A percentile compares a stretch with the other conserved stretches of the same genome.
Conservation (phyloP, 31 red algal genomes). For the Endocladia muricata region DNA sequence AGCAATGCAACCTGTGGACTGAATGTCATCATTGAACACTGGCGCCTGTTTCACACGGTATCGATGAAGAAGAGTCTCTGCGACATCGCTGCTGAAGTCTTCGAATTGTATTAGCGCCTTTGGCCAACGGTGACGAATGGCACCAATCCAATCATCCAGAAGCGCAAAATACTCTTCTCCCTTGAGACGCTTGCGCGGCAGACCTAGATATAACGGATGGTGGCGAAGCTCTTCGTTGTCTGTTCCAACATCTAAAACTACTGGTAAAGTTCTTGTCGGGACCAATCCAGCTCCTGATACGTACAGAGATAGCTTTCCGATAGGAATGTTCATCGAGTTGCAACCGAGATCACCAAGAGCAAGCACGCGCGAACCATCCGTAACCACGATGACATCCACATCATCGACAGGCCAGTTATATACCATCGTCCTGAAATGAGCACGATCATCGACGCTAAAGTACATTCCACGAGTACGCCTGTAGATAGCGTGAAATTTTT, state of each 20-base stretch:
- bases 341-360: slow-evolving; percentile 87
- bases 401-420: slow-evolving; percentile 79
- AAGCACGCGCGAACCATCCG: slow-evolving; percentile 83
- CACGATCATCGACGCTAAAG: slow-evolving; percentile 60
- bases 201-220: slow-evolving; percentile 79
- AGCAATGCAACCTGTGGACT: slow-evolving; percentile 77
- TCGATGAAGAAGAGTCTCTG: slow-evolving; percentile 52
- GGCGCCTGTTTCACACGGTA: slow-evolving; percentile 42
- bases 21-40: slow-evolving; percentile 91
- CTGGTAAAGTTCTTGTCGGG: slow-evolving; percentile 65
- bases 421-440: slow-evolving; percentile 70
- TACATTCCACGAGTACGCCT: slow-evolving; percentile 86
- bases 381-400: slow-evolving; percentile 89
- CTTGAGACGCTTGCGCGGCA: slow-evolving; percentile 41
- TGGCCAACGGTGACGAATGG: slow-evolving; percentile 74
- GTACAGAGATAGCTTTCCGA: slow-evolving; percentile 89
- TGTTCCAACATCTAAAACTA: slow-evolving; percentile 90
- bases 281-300: slow-evolving; percentile 72
- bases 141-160: slow-evolving; percentile 81
- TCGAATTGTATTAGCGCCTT: slow-evolving; percentile 87
- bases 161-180: slow-evolving; percentile 75
- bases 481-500: slow-evolving; percentile 72
- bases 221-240: slow-evolving; percentile 71
- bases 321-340: slow-evolving; percentile 85
- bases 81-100: slow-evolving; percentile 68